A percentile compares a stretch with the other conserved stretches of the same genome.
Evolutionary conservation across 495 filamentous ascomycete genomes (phyloP).

Genomic region (Penicillium canariense): DNA sequence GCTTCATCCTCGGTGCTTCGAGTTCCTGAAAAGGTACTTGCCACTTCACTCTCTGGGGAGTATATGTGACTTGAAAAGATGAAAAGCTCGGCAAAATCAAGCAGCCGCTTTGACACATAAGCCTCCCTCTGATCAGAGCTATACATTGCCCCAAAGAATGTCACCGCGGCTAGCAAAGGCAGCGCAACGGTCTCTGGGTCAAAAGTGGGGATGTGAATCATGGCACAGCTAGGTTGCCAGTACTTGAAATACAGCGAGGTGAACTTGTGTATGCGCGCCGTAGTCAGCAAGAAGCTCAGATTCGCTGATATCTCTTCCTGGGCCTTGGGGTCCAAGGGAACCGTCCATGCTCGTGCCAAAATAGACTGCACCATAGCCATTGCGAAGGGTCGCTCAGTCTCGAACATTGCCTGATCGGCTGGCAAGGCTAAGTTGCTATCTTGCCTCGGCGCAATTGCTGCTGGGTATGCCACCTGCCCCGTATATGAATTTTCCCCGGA

Average conservation of each 20-base stretch:
- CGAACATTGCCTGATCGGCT: slow-evolving; percentile 22
- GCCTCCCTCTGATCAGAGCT: slow-evolving; percentile 39
- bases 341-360: slow-evolving; percentile 34
- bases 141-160: slow-evolving; percentile 51
- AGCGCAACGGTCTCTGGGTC: slow-evolving; percentile 35
- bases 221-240: slow-evolving; percentile 47
- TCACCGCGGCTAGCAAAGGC: slow-evolving; percentile 38
- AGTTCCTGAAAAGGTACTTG: slow-evolving; percentile 25
- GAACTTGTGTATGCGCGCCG: slow-evolving; percentile 42
- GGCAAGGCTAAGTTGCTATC: slow-evolving; percentile 20
- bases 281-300: slow-evolving; percentile 41
- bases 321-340: slow-evolving; percentile 35
- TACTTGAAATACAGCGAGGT: slow-evolving; percentile 43
- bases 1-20: slow-evolving; percentile 21
- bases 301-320: slow-evolving; percentile 42
- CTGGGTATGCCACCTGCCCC: slow-evolving; percentile 19
- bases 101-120: slow-evolving; percentile 36
- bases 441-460: slow-evolving; percentile 14
- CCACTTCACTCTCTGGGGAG: slow-evolving; percentile 42
- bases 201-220: slow-evolving; percentile 42
- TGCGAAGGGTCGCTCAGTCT: slow-evolving; percentile 39
- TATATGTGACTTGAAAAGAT: slow-evolving; percentile 44
- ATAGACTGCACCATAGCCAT: slow-evolving; percentile 40
- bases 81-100: slow-evolving; percentile 49
- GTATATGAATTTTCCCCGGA: slow-evolving; percentile 22